Evolutionary conservation across 768 basidiomycete genomes (phyloP).

Genomic region (Gautieria morchelliformis): DNA sequence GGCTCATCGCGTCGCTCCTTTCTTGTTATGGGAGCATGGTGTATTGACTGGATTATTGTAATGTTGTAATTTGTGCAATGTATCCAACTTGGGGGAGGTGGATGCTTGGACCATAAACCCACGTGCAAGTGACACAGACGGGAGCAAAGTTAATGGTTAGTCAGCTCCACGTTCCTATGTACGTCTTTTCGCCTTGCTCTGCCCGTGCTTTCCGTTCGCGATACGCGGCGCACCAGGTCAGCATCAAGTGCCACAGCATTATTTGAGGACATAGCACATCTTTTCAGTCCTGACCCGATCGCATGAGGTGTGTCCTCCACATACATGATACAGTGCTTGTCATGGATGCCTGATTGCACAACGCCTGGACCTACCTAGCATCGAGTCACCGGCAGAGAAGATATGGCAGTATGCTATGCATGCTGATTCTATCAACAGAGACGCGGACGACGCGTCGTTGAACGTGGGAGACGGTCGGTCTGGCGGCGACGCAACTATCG

Average conservation of each 20-base stretch:
- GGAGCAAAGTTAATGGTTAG: not conserved
- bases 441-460: conserved; percentile 10
- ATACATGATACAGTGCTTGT: not conserved
- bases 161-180: not conserved
- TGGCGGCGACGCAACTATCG: not conserved
- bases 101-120: not conserved
- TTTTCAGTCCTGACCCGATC: not conserved
- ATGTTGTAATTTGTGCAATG: too few relatives aligned
- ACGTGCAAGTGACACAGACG: too few relatives aligned
- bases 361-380: not conserved
- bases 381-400: not conserved
- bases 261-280: not conserved
- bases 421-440: not conserved
- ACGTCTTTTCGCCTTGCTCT: not conserved
- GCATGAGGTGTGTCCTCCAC: not conserved
- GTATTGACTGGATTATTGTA: too few relatives aligned
- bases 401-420: not conserved
- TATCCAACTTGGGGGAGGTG: too few relatives aligned
- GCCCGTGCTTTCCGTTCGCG: not conserved
- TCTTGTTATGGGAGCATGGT: too few relatives aligned
- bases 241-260: not conserved
- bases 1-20: not conserved
- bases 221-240: not conserved
- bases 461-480: not conserved
- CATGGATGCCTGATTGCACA: not conserved